These are phyloP conservation scores for Starmera quercuum DNA, from an alignment of 805 yeast genomes.

Conservation along the genomic window DNA sequence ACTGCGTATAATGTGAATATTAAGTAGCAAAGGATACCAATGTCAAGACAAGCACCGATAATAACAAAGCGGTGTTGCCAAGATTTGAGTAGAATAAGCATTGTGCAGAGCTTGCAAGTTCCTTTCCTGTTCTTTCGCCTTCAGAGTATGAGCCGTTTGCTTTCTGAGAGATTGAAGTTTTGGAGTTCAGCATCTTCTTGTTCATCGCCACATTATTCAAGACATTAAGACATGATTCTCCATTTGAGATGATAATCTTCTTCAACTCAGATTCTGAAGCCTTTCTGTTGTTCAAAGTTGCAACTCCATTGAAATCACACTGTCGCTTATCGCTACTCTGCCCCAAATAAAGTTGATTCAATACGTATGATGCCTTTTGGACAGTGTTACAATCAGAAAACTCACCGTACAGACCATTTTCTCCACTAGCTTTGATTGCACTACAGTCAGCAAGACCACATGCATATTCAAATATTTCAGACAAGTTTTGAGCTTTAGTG, in stretches of 20 bases:
- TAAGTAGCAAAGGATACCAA: constrained; percentile 1
- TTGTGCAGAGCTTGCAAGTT: constrained; percentile 2
- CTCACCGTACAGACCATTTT: constrained; percentile 54
- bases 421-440: constrained; percentile 53
- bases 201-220: constrained; percentile 1
- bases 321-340: constrained; percentile 26
- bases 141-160: neutral
- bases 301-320: constrained; percentile 21
- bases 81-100: constrained; percentile 5
- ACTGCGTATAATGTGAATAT: neutral
- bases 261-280: constrained; percentile 6
- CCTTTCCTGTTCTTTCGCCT: neutral
- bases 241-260: constrained; percentile 4
- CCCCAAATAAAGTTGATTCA: constrained; percentile 52
- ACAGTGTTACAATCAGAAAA: constrained; percentile 59
- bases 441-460: constrained; percentile 54
- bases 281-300: constrained; percentile 7
- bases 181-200: no score
- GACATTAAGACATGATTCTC: constrained; percentile 13
- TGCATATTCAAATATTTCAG: constrained; percentile 45
- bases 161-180: no score
- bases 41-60: constrained; percentile 1
- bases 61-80: constrained; percentile 1
- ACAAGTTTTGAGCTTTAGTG: constrained; percentile 41
- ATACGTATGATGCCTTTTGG: constrained; percentile 54